A percentile compares a stretch with the other conserved stretches of the same genome.
Conservation (phyloP, 2,329 filamentous ascomycete species). For the Colletotrichum sp. region DNA sequence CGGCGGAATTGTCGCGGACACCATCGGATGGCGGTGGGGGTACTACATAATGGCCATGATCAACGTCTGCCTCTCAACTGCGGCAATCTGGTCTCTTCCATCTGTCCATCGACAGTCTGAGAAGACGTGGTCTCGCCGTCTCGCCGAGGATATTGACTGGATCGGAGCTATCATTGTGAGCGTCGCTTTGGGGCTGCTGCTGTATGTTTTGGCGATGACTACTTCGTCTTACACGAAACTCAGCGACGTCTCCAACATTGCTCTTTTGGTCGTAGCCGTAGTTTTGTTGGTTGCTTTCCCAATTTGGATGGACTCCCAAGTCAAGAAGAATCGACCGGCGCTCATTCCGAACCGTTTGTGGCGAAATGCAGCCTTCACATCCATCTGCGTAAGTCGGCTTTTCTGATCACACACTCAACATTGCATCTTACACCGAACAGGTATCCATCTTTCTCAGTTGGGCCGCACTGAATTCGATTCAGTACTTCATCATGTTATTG, state of each 20-base stretch:
- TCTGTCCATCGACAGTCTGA: slow-evolving; percentile 24
- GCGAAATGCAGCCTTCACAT: slow-evolving; percentile 59
- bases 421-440: neutral
- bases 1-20: slow-evolving; percentile 53
- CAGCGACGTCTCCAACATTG: slow-evolving; percentile 43
- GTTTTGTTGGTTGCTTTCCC: slow-evolving; percentile 53
- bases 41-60: slow-evolving; percentile 46
- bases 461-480: slow-evolving; percentile 50
- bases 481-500: slow-evolving; percentile 54
- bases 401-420: neutral
- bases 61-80: slow-evolving; percentile 38
- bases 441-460: slow-evolving; percentile 51
- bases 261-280: slow-evolving; percentile 47
- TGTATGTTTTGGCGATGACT: slow-evolving; percentile 55
- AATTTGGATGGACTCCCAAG: slow-evolving; percentile 59
- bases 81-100: slow-evolving; percentile 42
- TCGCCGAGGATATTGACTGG: slow-evolving; percentile 56
- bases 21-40: slow-evolving; percentile 51
- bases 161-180: slow-evolving; percentile 51
- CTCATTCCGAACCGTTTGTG: slow-evolving; percentile 67
- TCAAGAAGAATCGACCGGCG: slow-evolving; percentile 50
- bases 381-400: slow-evolving; percentile 44
- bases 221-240: slow-evolving; percentile 44
- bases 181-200: slow-evolving; percentile 50
- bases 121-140: slow-evolving; percentile 28